Base-by-base conservation (phyloP, 495 filamentous ascomycete species). In the Lasiosphaeriaceae sp. region DNA sequence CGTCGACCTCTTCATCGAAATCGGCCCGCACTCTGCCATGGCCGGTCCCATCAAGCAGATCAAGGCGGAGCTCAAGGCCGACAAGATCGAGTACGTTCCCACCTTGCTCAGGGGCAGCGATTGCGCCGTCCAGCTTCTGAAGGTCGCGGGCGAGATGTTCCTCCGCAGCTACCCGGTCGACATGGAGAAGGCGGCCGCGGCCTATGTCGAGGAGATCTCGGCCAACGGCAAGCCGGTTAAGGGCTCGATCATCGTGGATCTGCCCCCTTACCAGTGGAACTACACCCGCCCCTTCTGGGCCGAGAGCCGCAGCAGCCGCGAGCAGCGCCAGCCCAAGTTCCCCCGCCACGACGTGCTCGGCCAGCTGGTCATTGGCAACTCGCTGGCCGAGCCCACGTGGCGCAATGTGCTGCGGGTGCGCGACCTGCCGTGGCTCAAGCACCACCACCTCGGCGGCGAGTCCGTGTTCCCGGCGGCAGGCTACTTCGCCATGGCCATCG, bases 11-110 rank as follows among this genome's bases (percentile, higher is more conserved):
- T 16, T 53, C 61, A 17, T 87, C 12, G 84, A 87, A 52, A 65
- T 86, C 26, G 85, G 85, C 0, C 78, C 85, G 21, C 85, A 87
- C 58, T 59, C 69, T 5, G 77, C 83, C 0, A 64, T 89, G 0
- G 66, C 73, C 26, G 74, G 77, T 0, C 79, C 81, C 0, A 54
- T 82, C 14, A 67, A 72, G n/a, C 72, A 83, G 43, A 52, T 17
- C 45, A 72, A 2, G 49, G 31, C 1, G 64, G 68, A 39, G 67
- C 9, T 14, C 39, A n/a, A n/a, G 72, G 2, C 67, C 70, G 11
- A 49, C 64, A 4, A 73, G 71, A 26, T 2, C 50, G 37, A 43
- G 19, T 72, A 71, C 62, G n/a, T 69, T 58, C 34, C 65, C 64
- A 60, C 48, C 14, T 22, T 74, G 48, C 43, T 59, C 1, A 64